Evolutionary conservation across 148 eudicot species (phyloP), one percentile per base, ranked within the genome.

Genomic region (Dysphania ambrosioides): DNA sequence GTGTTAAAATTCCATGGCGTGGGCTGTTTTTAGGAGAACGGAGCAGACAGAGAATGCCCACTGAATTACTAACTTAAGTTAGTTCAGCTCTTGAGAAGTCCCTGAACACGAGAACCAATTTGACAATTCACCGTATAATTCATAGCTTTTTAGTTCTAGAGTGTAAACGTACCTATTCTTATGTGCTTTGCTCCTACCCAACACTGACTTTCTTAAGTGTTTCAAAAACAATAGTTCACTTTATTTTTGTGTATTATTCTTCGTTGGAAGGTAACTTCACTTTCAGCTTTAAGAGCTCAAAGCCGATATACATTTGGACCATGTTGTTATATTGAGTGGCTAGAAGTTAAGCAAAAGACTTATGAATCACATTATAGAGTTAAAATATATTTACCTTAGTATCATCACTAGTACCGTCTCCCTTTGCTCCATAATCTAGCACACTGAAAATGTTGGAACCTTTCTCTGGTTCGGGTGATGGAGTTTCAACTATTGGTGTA

Each of bases 361-460:
- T 32, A 1, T 6, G 47, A 57, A 55, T 11, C 58, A n/a, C n/a
- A 11, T 36, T 19, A 53, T 68, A 31, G 51, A 67, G 44, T 73
- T 73, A n/a, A n/a, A n/a, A 41, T 23, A n/a, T n/a, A n/a, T 34
- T 73, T 82, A 93, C 98, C 94, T 89, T 88, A 26, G 96, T 89
- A 70, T 93, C 98, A 79, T 91, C 98, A 2, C 77, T 79, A 51
- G 53, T 75, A 79, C 92, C 98, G 77, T 93, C 86, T 53, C 98
- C 98, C 79, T 85, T 88, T 59, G 98, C 98, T 23, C 98, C 98
- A 79, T 80, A 93, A 68, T 89, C 87, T 40, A 88, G 34, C 66
- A 93, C 98, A 79, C 83, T 82, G 76, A 80, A 88, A 42, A 67
- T 82, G 36, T 49, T 80, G 47, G 7, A 15, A 62, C 63, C 56